Base-by-base conservation (phyloP, 2,329 filamentous ascomycete species). In the Alternaria arbusti region DNA sequence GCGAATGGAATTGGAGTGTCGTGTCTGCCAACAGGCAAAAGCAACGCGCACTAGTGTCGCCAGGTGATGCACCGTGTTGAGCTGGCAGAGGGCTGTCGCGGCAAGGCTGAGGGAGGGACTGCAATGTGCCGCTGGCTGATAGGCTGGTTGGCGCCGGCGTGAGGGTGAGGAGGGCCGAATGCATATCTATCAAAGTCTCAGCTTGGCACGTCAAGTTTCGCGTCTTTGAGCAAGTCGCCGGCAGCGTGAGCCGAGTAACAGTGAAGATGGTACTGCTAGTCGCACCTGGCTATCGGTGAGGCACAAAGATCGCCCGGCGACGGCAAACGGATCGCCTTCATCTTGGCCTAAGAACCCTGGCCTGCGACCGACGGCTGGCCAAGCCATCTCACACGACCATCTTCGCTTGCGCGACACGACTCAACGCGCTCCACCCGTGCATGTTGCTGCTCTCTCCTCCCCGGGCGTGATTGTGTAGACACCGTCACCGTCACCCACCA, bases 361-460 rank as follows among this genome's bases (percentile, higher is more conserved):
- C 63, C 22, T 54, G 63, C 54, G 50, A 58, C 57, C 30, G 44
- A 61, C 61, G 55, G 51, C 56, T 45, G 32, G 57, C 57, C 47
- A 59, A 57, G 49, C 56, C 54, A 65, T 64, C 57, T 60, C 74
- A 76, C 74, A 75, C 73, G 65, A 66, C 63, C 67, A 66, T 51
- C 50, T 58, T 64, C 67, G 62, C 65, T 64, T 64, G 64, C 69
- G 70, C 70, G 71, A 68, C 67, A 58, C 58, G 54, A 59, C 55
- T 50, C 67, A 52, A 57, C 69, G 70, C 71, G 73, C 72, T 66
- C 65, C 67, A 63, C 56, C 56, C 68, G 52, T 74, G 73, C 70
- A 78, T 75, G 75, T 67, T 59, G 64, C 56, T 68, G 54, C 67
- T 67, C 70, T 68, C 65, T 72, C 71, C 57, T 60, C 68, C 36